These are phyloP conservation scores for Cetradonia linearis DNA, from an alignment of 495 filamentous ascomycete species.

Conservation along the genomic window DNA sequence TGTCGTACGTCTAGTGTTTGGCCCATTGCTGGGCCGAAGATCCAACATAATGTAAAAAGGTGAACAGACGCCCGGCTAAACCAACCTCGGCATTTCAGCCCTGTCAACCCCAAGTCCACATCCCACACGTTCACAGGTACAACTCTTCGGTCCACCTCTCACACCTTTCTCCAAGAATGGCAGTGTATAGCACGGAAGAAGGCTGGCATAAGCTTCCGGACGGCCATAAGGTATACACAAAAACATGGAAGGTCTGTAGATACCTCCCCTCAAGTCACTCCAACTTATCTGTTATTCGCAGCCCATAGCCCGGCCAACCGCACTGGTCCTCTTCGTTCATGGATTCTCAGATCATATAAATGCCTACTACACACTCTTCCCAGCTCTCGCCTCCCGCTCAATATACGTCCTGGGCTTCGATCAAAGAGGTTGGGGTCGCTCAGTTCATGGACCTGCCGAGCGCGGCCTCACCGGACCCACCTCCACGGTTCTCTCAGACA, in stretches of 20 bases:
- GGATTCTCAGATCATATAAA: constrained; percentile 84
- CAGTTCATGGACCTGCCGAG: constrained; percentile 38
- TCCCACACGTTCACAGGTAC: too few species aligned
- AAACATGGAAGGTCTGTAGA: constrained; percentile 68
- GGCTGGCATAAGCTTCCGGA: constrained; percentile 36
- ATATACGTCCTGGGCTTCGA: constrained; percentile 69
- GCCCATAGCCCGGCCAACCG: constrained; percentile 44
- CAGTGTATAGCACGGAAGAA: constrained; percentile 27
- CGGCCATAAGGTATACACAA: constrained; percentile 60
- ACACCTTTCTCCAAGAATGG: constrained; percentile 8
- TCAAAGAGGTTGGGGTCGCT: constrained; percentile 61
- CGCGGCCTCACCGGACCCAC: constrained; percentile 65
- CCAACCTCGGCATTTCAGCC: constrained; percentile 6
- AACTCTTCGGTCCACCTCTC: background rate
- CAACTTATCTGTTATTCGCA: constrained; percentile 23
- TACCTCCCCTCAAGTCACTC: background rate
- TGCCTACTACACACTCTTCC: constrained; percentile 60
- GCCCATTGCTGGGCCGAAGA: too few species aligned
- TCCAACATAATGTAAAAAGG: too few species aligned
- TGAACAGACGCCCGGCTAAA: background rate
- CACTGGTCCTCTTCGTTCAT: constrained; percentile 69
- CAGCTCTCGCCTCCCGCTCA: constrained; percentile 53
- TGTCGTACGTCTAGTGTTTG: too few species aligned
- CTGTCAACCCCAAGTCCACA: background rate
- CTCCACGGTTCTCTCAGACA: constrained; percentile 58